These are phyloP conservation scores for Plasmodium ovale DNA, from an alignment of 169 alveolate species.

Conservation along the genomic window DNA sequence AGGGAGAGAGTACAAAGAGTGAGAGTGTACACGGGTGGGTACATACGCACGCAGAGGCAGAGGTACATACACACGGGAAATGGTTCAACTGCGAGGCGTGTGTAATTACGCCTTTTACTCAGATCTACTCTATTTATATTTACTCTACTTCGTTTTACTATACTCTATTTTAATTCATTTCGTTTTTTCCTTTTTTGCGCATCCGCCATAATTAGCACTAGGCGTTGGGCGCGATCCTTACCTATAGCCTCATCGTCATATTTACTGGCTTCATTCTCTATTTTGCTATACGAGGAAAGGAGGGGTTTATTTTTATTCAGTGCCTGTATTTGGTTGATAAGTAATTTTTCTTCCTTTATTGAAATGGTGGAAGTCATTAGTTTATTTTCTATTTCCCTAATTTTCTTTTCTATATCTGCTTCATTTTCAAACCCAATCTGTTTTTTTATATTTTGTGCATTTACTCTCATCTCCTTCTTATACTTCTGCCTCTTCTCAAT, in stretches of 20 bases:
- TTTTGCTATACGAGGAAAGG: slow-evolving; percentile 78
- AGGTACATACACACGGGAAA: background rate
- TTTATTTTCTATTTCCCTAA: slow-evolving; percentile 81
- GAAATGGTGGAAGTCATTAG: slow-evolving; percentile 85
- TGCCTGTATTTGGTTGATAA: slow-evolving; percentile 83
- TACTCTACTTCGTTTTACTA: no score
- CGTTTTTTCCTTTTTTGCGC: background rate
- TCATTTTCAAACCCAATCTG: slow-evolving; percentile 83
- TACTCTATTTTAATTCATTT: background rate
- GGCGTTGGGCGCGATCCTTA: no score
- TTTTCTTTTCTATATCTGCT: slow-evolving; percentile 82
- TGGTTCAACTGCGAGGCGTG: background rate
- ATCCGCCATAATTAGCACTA: no score
- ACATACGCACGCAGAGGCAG: background rate
- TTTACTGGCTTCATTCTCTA: slow-evolving; percentile 78
- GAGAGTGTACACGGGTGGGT: background rate
- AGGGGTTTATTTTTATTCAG: slow-evolving; percentile 80
- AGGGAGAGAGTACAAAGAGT: background rate
- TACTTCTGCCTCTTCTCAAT: slow-evolving; percentile 83
- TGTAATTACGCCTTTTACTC: background rate
- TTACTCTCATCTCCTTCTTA: slow-evolving; percentile 79
- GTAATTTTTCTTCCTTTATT: slow-evolving; percentile 85
- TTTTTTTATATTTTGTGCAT: slow-evolving; percentile 80
- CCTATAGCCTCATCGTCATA: slow-evolving; percentile 74
- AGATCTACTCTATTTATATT: background rate